These are phyloP conservation scores for Coniferiporia sulphurascens DNA, from an alignment of 1,284 basidiomycete genomes.

Conservation along the genomic window DNA sequence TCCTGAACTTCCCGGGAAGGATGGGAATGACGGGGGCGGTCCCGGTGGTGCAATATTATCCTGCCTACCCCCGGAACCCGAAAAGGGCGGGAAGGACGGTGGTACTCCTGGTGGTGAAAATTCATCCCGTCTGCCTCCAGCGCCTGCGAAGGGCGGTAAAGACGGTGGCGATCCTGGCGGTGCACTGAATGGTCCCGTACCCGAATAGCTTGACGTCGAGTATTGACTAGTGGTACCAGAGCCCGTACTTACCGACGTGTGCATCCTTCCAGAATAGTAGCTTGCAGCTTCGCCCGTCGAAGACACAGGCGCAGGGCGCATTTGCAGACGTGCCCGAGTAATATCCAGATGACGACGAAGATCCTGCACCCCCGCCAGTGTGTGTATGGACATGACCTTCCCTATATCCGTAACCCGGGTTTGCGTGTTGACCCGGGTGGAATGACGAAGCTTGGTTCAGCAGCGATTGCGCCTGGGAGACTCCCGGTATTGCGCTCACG, in stretches of 20 bases:
- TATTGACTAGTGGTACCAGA: not conserved
- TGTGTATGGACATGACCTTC: not conserved
- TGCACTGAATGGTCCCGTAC: constrained; percentile 12
- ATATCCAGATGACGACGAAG: no score
- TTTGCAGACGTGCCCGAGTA: constrained; percentile 1
- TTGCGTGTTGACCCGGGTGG: not conserved
- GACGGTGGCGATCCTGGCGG: constrained; percentile 24
- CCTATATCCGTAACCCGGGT: not conserved
- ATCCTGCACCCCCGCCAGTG: not conserved
- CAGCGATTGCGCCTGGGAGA: constrained; percentile 40
- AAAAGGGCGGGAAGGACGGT: no score
- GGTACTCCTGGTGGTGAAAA: no score
- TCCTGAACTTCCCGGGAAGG: no score
- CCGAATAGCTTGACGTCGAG: constrained; percentile 10
- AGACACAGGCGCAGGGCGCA: constrained; percentile 2
- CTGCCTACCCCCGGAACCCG: not conserved
- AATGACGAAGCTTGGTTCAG: constrained; percentile 1
- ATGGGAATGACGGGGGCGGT: no score
- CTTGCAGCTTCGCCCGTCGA: constrained; percentile 13
- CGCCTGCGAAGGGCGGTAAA: constrained; percentile 22
- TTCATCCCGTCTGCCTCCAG: not conserved
- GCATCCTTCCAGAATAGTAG: constrained; percentile 10
- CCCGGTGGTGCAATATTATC: no score
- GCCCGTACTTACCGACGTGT: not conserved
- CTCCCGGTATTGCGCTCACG: constrained; percentile 45